phyloP scores from a whole-genome alignment of 768 basidiomycete species.

The Rhizopogon salebrosus region DNA sequence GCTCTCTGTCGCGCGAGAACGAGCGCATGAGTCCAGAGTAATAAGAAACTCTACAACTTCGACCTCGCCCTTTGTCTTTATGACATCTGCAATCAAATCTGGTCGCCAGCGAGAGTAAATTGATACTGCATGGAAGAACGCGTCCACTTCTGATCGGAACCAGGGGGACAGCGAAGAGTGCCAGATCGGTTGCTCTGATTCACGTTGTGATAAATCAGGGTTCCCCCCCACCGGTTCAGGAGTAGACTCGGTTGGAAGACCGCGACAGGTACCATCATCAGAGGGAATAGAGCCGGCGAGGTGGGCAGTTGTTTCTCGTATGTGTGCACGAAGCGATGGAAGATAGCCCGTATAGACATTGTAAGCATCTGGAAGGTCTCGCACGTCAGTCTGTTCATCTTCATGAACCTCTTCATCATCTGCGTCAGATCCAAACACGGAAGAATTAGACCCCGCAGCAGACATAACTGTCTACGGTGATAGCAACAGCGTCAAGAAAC shows the following conservation, averaged over 20 bases:
- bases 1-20: constrained; percentile 4
- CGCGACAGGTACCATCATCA: background rate
- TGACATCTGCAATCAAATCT: constrained; percentile 65
- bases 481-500: background rate
- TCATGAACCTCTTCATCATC: background rate
- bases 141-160: constrained; percentile 63
- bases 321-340: constrained; percentile 21
- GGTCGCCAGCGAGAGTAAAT: constrained; percentile 68
- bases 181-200: background rate
- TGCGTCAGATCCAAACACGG: background rate
- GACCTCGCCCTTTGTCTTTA: constrained; percentile 59
- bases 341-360: constrained; percentile 18
- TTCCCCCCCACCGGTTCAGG: background rate
- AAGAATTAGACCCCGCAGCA: background rate
- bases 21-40: constrained; percentile 38
- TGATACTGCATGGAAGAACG: constrained; percentile 66
- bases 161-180: constrained; percentile 31
- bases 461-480: background rate
- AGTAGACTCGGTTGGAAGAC: background rate
- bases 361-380: background rate
- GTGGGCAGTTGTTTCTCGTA: constrained; percentile 19
- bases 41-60: constrained; percentile 71
- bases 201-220: background rate
- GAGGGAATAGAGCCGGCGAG: constrained; percentile 4
- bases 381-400: background rate